A percentile compares a stretch with the other conserved stretches of the same genome.
Conservation (phyloP, 2,329 filamentous ascomycete genomes). For the Pseudocercospora fuligena region DNA sequence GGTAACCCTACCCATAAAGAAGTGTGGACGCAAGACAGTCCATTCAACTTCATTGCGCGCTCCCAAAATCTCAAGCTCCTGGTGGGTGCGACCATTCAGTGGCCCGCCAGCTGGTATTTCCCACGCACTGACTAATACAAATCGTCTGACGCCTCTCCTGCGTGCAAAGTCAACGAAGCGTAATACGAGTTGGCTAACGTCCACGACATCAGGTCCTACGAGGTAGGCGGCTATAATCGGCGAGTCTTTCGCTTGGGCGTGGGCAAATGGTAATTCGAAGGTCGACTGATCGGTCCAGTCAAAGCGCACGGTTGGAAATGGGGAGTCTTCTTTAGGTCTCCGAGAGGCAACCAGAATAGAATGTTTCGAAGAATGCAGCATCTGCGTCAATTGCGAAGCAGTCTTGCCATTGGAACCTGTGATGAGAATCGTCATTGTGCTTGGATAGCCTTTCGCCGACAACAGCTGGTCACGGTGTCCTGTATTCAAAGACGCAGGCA, state of each 20-base stretch:
- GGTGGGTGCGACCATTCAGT: slow-evolving; percentile 22
- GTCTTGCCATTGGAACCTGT: slow-evolving; percentile 31
- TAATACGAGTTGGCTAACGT: slow-evolving; percentile 44
- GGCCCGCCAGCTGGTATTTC: slow-evolving; percentile 16
- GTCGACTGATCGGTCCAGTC: slow-evolving; percentile 54
- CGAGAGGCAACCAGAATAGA: slow-evolving; percentile 19
- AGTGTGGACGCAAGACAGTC: slow-evolving; percentile 53
- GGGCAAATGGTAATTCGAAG: slow-evolving; percentile 44
- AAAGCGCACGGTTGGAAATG: slow-evolving; percentile 39
- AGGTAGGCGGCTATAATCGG: slow-evolving; percentile 49
- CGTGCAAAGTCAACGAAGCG: slow-evolving; percentile 51
- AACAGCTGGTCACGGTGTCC: not conserved
- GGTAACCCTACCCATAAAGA: slow-evolving; percentile 52
- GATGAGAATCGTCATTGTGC: slow-evolving; percentile 29
- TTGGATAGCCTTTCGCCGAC: not conserved
- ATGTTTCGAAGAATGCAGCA: slow-evolving; percentile 18
- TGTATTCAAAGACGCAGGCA: not conserved
- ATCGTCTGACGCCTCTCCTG: slow-evolving; percentile 46
- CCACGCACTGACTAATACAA: slow-evolving; percentile 48
- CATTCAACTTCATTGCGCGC: slow-evolving; percentile 42
- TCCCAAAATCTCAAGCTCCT: slow-evolving; percentile 32
- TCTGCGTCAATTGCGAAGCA: slow-evolving; percentile 16
- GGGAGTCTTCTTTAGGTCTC: slow-evolving; percentile 10
- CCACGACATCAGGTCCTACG: slow-evolving; percentile 43
- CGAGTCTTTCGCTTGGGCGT: slow-evolving; percentile 16